Evolutionary conservation across 352 stramenopile species (phyloP).

Genomic region (Phytophthora ramorum): DNA sequence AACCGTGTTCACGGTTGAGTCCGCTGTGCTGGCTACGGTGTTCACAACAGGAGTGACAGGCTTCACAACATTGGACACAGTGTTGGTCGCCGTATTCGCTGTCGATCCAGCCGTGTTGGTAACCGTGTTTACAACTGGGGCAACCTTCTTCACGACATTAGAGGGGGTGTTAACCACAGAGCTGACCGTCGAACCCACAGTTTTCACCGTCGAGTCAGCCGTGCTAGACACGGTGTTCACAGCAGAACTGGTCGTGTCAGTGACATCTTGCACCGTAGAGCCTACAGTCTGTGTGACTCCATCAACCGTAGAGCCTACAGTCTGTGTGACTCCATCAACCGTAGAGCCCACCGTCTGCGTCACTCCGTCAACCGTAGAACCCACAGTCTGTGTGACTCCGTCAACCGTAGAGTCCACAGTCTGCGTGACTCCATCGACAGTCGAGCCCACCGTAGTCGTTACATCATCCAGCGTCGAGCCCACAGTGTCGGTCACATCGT

Average conservation of each 20-base stretch:
- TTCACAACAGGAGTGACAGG: background rate
- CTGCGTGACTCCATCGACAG: background rate
- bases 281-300: slow-evolving; percentile 5
- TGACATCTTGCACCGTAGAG: background rate
- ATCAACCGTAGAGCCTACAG: slow-evolving; percentile 6
- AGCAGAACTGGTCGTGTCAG: slow-evolving; percentile 7
- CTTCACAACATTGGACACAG: background rate
- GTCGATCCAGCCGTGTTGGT: slow-evolving; percentile 12
- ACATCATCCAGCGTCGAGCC: slow-evolving; percentile 15
- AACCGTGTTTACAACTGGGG: slow-evolving; percentile 4
- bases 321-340: slow-evolving; percentile 10
- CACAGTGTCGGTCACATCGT: too few relatives aligned
- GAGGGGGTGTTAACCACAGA: background rate
- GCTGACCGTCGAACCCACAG: slow-evolving; percentile 7
- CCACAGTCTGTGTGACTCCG: slow-evolving; percentile 6
- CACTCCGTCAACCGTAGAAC: slow-evolving; percentile 13
- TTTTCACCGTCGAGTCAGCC: slow-evolving; percentile 9
- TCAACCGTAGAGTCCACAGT: slow-evolving; percentile 16
- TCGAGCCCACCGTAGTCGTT: slow-evolving; percentile 1
- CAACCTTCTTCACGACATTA: background rate
- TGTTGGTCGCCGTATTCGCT: slow-evolving; percentile 10
- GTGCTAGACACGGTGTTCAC: slow-evolving; percentile 5
- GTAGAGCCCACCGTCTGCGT: slow-evolving; percentile 10
- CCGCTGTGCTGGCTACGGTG: background rate
- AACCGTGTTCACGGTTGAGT: background rate